Conservation (phyloP, 1,284 basidiomycete species). For the Thelephora terrestris region DNA sequence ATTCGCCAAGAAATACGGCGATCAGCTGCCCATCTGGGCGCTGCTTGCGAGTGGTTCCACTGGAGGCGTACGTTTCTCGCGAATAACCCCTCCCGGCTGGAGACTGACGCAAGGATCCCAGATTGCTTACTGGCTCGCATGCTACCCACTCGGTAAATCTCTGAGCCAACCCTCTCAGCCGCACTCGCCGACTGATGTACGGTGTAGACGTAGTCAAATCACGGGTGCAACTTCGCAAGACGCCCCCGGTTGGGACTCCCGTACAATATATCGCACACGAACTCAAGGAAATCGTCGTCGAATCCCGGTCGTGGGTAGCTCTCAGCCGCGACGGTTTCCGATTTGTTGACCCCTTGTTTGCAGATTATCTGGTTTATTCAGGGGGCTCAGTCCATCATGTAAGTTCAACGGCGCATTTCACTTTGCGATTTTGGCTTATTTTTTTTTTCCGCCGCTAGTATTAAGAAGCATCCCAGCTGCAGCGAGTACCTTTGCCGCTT, state of each 20-base stretch:
- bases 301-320: slow-evolving; percentile 64
- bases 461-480: slow-evolving; percentile 82
- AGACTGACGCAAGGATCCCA: slow-evolving; percentile 17
- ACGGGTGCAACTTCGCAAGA: slow-evolving; percentile 71
- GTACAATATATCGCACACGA: slow-evolving; percentile 77
- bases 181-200: not conserved
- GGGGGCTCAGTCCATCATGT: slow-evolving; percentile 65
- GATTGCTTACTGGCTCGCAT: slow-evolving; percentile 91
- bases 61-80: slow-evolving; percentile 59
- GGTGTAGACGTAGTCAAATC: slow-evolving; percentile 82
- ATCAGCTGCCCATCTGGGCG: slow-evolving; percentile 81
- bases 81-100: not conserved
- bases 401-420: slow-evolving; percentile 20
- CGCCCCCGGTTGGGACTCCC: slow-evolving; percentile 69
- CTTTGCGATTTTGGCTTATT: not conserved
- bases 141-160: slow-evolving; percentile 70
- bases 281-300: slow-evolving; percentile 53
- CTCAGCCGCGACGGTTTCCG: slow-evolving; percentile 1
- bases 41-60: slow-evolving; percentile 78
- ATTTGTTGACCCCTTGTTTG: slow-evolving; percentile 1
- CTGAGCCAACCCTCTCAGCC: not conserved
- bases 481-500: slow-evolving; percentile 87
- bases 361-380: slow-evolving; percentile 56
- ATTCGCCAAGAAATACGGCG: slow-evolving; percentile 53
- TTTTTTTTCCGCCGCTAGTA: slow-evolving; percentile 23